Evolutionary conservation across 2,329 filamentous ascomycete genomes (phyloP).

Genomic region (Basipetospora chlamydospora): DNA sequence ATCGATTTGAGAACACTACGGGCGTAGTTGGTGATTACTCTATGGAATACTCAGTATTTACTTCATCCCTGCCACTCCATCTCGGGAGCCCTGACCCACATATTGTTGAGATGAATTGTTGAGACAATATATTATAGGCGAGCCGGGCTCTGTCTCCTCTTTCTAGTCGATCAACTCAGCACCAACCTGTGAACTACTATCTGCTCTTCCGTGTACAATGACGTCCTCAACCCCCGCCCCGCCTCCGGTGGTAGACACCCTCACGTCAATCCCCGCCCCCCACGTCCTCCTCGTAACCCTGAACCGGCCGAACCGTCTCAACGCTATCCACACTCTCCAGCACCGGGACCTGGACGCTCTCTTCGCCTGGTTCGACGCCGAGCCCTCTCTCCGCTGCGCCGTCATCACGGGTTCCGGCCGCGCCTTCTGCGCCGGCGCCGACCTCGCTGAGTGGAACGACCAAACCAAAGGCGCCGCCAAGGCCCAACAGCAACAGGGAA

Average conservation of each 20-base stretch:
- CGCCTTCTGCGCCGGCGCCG: constrained; percentile 55
- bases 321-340: constrained; percentile 35
- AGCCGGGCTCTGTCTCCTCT: no score
- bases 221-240: constrained; percentile 10
- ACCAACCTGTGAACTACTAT: no score
- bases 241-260: constrained; percentile 23
- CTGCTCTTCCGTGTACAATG: no score
- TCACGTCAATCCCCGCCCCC: constrained; percentile 34
- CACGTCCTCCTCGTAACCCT: constrained; percentile 46
- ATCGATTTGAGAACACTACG: no score
- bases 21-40: no score
- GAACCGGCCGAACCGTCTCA: constrained; percentile 42
- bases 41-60: no score
- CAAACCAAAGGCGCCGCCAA: constrained; percentile 20
- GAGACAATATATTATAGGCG: no score
- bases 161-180: no score
- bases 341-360: constrained; percentile 33
- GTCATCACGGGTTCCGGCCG: constrained; percentile 48
- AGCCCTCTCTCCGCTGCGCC: constrained; percentile 45
- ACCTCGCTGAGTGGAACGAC: constrained; percentile 50
- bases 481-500: background rate
- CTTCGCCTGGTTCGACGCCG: constrained; percentile 48
- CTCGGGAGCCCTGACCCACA: no score
- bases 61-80: no score
- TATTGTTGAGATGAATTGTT: no score